Evolutionary conservation across 495 filamentous ascomycete species (phyloP).

Genomic region (Talaromyces trachyspermus): DNA sequence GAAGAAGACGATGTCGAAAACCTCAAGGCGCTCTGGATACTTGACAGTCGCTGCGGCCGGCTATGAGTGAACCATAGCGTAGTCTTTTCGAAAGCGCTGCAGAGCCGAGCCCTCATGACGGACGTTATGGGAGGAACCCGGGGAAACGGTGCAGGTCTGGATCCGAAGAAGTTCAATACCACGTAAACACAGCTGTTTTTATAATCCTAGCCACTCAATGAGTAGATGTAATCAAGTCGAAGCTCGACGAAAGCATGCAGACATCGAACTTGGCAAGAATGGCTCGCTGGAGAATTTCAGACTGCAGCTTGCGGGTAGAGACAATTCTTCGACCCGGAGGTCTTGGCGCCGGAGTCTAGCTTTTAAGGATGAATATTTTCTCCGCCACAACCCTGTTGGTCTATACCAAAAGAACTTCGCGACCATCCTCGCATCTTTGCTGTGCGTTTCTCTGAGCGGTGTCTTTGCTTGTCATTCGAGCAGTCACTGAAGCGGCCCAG

Average conservation of each 20-base stretch:
- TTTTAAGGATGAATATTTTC: conserved; percentile 9
- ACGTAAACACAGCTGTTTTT: too few relatives aligned
- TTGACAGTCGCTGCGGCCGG: not conserved
- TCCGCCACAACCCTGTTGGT: conserved; percentile 4
- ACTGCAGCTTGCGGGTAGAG: not conserved
- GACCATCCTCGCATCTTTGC: not conserved
- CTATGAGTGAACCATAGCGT: not conserved
- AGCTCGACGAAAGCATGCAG: not conserved
- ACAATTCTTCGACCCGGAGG: not conserved
- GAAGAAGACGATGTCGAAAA: conserved; percentile 1
- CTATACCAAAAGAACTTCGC: not conserved
- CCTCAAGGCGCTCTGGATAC: not conserved
- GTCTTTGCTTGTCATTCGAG: not conserved
- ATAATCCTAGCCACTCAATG: too few relatives aligned
- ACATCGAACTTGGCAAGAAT: not conserved
- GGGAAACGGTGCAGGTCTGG: too few relatives aligned
- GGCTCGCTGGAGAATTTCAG: not conserved
- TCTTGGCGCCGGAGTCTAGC: conserved; percentile 6
- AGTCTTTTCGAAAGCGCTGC: conserved; percentile 3
- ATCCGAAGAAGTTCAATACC: too few relatives aligned
- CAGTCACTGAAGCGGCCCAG: too few relatives aligned
- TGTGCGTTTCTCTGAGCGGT: not conserved
- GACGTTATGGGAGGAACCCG: not conserved
- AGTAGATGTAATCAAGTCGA: too few relatives aligned
- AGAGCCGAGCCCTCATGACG: conserved; percentile 5